Evolutionary conservation across 805 yeast species (phyloP).

Genomic region (Starmerella khaoyaiensis): DNA sequence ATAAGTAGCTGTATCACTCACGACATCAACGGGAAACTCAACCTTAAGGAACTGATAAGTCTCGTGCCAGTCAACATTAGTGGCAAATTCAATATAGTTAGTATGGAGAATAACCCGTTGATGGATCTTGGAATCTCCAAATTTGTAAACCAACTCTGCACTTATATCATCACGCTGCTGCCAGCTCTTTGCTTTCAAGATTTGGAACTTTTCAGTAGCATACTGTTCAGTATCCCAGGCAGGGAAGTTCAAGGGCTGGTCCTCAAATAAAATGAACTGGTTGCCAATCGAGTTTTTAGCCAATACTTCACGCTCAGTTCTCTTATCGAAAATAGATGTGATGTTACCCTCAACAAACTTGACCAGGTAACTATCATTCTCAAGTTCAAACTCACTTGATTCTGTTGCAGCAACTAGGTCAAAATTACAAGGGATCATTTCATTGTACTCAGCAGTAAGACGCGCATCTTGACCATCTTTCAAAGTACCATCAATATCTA

Average conservation of each 20-base stretch:
- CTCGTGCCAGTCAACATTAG: slow-evolving; percentile 71
- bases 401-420: slow-evolving; percentile 1
- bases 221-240: slow-evolving; percentile 97
- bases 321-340: slow-evolving; percentile 49
- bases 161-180: slow-evolving; percentile 4
- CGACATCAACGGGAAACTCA: slow-evolving; percentile 82
- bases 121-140: slow-evolving; percentile 12
- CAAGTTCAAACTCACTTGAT: slow-evolving; percentile 29
- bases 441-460: slow-evolving; percentile 4
- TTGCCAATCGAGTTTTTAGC: slow-evolving; percentile 58
- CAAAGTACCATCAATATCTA: slow-evolving; percentile 13
- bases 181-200: slow-evolving; percentile 27
- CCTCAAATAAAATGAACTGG: slow-evolving; percentile 71
- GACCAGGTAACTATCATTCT: slow-evolving; percentile 51
- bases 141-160: slow-evolving; percentile 13
- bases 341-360: slow-evolving; percentile 50
- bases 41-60: slow-evolving; percentile 79
- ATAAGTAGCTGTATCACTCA: slow-evolving; percentile 64
- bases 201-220: slow-evolving; percentile 58
- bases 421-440: not conserved
- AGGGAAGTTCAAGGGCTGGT: slow-evolving; percentile 79
- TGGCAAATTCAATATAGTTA: slow-evolving; percentile 30
- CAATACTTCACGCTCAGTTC: slow-evolving; percentile 48
- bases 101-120: slow-evolving; percentile 31
- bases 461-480: slow-evolving; percentile 4